phyloP scores from a whole-genome alignment of 352 stramenopile species.

The Globisporangium ultimum region DNA sequence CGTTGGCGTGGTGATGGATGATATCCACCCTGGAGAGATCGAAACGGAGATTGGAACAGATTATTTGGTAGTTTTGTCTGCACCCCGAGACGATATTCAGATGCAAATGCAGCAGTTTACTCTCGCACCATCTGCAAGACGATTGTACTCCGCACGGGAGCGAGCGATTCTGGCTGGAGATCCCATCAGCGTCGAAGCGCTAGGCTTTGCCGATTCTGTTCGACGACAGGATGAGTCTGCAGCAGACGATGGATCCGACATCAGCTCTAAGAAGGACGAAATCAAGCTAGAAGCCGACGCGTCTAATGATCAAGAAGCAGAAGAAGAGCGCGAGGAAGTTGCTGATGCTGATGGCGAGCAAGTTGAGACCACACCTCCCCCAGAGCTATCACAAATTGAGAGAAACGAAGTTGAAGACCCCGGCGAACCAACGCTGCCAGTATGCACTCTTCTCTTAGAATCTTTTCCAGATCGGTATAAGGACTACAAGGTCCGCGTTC shows the following conservation, averaged over 20 bases:
- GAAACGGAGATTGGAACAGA: constrained; percentile 28
- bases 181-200: constrained; percentile 8
- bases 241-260: background rate
- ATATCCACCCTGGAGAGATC: constrained; percentile 50
- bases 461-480: constrained; percentile 30
- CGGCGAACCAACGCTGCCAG: constrained; percentile 29
- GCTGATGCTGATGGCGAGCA: constrained; percentile 1
- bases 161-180: constrained; percentile 30
- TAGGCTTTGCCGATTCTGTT: constrained; percentile 30
- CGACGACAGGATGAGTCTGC: background rate
- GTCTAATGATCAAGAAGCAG: background rate
- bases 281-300: background rate
- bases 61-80: constrained; percentile 57
- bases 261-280: background rate
- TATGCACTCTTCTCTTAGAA: constrained; percentile 23
- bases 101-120: constrained; percentile 24
- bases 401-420: constrained; percentile 34
- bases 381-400: constrained; percentile 25
- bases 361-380: background rate
- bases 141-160: constrained; percentile 61
- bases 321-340: constrained; percentile 6
- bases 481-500: constrained; percentile 25
- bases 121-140: constrained; percentile 30
- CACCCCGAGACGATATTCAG: constrained; percentile 32
- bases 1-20: constrained; percentile 60